Conservation (phyloP, 495 filamentous ascomycete genomes). For the Talaromyces liani region DNA sequence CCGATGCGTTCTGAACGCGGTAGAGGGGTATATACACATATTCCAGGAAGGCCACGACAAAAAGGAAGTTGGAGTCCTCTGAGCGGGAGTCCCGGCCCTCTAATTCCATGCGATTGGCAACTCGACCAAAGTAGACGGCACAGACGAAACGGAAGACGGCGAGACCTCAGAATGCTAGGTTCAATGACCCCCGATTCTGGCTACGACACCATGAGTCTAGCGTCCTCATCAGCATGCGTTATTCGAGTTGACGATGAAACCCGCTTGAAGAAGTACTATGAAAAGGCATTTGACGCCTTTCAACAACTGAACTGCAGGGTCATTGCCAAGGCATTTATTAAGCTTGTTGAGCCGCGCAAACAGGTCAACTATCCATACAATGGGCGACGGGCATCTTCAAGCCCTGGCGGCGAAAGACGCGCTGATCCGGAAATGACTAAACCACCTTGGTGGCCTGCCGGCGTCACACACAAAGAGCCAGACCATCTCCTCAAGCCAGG, state of each 20-base stretch:
- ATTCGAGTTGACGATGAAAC: constrained; percentile 50
- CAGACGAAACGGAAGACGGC: constrained; percentile 1
- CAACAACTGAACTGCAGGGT: constrained; percentile 66
- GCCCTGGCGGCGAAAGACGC: constrained; percentile 27
- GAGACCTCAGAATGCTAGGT: not conserved
- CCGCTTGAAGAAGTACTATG: constrained; percentile 56
- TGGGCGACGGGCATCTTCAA: constrained; percentile 38
- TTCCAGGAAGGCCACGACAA: not conserved
- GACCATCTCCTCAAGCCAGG: constrained; percentile 70
- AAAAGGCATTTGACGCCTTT: constrained; percentile 52
- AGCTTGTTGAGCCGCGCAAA: constrained; percentile 69
- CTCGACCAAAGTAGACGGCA: constrained; percentile 3
- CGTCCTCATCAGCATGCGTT: constrained; percentile 2
- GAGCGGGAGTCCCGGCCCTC: not conserved
- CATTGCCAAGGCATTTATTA: constrained; percentile 69
- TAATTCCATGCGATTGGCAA: constrained; percentile 7
- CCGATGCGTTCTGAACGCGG: not conserved
- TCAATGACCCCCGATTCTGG: not conserved
- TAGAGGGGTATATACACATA: not conserved
- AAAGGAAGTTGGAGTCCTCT: not conserved
- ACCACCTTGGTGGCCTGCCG: constrained; percentile 75
- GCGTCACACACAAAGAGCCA: constrained; percentile 64
- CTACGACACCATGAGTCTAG: not conserved
- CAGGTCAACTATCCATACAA: constrained; percentile 73
- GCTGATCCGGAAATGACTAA: constrained; percentile 38